Base-by-base conservation (phyloP, 768 basidiomycete genomes). In the Tricholoma hemisulphureum region DNA sequence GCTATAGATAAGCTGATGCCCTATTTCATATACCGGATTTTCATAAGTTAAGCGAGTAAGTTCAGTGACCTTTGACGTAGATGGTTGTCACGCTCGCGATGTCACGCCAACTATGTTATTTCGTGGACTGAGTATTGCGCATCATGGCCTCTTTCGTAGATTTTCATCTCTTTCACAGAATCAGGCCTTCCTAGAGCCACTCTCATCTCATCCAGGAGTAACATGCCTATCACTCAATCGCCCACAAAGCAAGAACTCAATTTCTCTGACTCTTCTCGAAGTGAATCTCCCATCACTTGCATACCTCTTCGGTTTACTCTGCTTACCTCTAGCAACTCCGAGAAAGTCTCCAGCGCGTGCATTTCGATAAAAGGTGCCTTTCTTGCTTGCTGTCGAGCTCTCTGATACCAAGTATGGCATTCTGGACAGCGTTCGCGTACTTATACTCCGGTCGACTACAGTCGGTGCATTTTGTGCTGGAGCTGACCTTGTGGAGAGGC, bases 381-480 rank as follows among this genome's bases (percentile, higher is more conserved):
- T 56, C 51, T 32, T 41, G 32, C 18, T 24, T 37, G 14, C 3
- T n/a, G 26, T 49, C 3, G n/a, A n/a, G 48, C 37, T 18, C 49
- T 4, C 50, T 46, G 21, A 46, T 41, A 23, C 29, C 39, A 35
- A 51, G 32, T 63, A 53, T 55, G 35, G 50, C 24, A 39, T 51
- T 54, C 52, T 57, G 41, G 39, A 35, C 60, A 93, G 89, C 56
- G 78, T 88, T 53, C 88, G 93, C 56, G 84, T 89, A 0, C 81
- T 98, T 58, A 85, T 98, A 55, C 69, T 98, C n/a, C 83, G 87
- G 53, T 95, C 95, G 6, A 82, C 90, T 1, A 82, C 86, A 0
- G 63, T 79, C n/a, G 86, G 86, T 21, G 79, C 90, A 2, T 98
- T 97, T 73, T 98, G 95, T 68, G 87, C 95, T 14, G 95, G 95